Percentiles rank a stretch among this genome's conserved stretches.
Conservation (phyloP, 768 basidiomycete genomes). For the Mycena filopes region DNA sequence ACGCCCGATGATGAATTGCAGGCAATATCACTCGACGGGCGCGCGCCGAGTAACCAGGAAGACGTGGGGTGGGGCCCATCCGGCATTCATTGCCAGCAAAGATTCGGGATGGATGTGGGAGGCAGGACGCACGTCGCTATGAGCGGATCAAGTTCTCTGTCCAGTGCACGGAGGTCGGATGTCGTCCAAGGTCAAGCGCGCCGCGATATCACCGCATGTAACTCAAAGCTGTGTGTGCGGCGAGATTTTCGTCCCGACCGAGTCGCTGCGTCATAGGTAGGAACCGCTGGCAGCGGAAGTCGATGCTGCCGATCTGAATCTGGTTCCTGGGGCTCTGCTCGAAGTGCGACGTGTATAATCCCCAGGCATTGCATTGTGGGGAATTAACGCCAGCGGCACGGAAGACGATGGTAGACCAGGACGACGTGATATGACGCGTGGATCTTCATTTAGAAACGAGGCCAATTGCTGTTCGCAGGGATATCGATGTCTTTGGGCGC, state of each 20-base stretch:
- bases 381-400: too few species aligned
- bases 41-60: constrained; percentile 2
- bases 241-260: constrained; percentile 25
- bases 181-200: not conserved
- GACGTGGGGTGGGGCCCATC: not conserved
- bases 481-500: too few species aligned
- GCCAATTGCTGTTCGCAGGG: too few species aligned
- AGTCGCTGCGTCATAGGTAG: not conserved
- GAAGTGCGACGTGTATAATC: too few species aligned
- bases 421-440: too few species aligned
- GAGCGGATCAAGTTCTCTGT: constrained; percentile 20
- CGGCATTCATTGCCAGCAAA: not conserved
- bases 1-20: not conserved
- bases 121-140: constrained; percentile 18
- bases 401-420: too few species aligned
- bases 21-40: not conserved
- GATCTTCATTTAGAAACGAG: too few species aligned
- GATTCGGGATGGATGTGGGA: not conserved
- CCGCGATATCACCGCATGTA: not conserved
- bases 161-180: not conserved
- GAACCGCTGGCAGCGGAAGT: too few species aligned
- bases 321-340: too few species aligned
- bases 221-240: constrained; percentile 11
- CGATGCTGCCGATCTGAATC: too few species aligned
- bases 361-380: too few species aligned